Evolutionary conservation across 495 filamentous ascomycete species (phyloP).

Genomic region (Aspergillus indologenus): DNA sequence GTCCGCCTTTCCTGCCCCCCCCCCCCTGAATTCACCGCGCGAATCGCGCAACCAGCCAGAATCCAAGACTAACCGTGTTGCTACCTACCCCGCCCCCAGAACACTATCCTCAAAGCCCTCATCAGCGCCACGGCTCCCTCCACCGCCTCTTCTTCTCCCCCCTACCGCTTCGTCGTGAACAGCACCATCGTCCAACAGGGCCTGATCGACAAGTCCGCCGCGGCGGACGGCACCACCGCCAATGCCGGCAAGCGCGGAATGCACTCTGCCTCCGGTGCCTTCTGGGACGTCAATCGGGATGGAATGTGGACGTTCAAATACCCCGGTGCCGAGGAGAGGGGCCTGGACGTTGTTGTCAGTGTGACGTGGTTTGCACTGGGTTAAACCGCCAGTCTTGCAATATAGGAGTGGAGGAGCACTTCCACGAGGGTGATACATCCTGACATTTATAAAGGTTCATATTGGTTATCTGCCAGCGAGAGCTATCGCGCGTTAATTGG

Average conservation of each 20-base stretch:
- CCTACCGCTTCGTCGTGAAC: conserved; percentile 90
- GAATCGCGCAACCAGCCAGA: not conserved
- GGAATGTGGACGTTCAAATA: conserved; percentile 99
- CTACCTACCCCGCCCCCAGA: conserved; percentile 52
- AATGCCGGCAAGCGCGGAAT: conserved; percentile 83
- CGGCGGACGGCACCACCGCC: conserved; percentile 33
- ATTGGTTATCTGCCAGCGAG: not conserved
- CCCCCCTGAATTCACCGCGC: not conserved
- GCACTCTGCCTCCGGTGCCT: conserved; percentile 92
- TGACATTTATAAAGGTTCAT: not conserved
- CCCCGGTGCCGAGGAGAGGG: conserved; percentile 75
- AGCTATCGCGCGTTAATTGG: not conserved
- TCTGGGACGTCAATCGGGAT: conserved; percentile 96
- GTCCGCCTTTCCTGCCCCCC: conserved; percentile 23
- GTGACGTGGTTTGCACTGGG: conserved; percentile 76
- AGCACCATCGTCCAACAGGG: conserved; percentile 95
- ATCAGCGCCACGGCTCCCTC: conserved; percentile 74
- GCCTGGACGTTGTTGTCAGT: conserved; percentile 87
- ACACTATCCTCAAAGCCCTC: conserved; percentile 77
- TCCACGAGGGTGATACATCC: not conserved
- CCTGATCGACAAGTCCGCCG: conserved; percentile 42
- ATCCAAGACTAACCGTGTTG: not conserved
- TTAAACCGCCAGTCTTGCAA: conserved; percentile 17
- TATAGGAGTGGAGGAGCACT: not conserved
- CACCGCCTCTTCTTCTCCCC: conserved; percentile 41